Evolutionary conservation across 176 grass and related monocot genomes (phyloP).

Genomic region (Musa beccarii): DNA sequence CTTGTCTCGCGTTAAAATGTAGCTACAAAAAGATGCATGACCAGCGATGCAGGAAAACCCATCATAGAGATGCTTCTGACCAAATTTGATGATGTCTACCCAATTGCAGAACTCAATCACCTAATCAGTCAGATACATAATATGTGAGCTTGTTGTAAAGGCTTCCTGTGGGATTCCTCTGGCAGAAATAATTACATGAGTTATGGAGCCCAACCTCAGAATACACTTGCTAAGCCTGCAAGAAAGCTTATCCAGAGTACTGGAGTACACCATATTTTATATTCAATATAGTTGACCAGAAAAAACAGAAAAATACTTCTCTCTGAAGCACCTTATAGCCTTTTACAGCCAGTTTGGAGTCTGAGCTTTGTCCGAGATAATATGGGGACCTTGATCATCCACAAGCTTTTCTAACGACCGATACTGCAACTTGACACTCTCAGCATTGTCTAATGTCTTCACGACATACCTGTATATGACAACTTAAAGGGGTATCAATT

Average conservation of each 20-base stretch:
- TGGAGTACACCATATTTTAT: neutral
- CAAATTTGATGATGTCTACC: neutral
- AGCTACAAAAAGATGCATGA: neutral
- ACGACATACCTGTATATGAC: slow-evolving; percentile 55
- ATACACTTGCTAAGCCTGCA: neutral
- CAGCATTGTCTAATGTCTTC: slow-evolving; percentile 79
- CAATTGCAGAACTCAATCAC: neutral
- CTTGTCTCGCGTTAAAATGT: neutral
- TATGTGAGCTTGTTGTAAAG: neutral
- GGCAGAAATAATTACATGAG: neutral
- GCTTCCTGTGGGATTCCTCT: neutral
- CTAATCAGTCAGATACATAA: neutral
- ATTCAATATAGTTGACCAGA: neutral
- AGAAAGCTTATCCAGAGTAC: neutral
- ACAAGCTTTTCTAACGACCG: slow-evolving; percentile 47
- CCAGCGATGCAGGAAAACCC: neutral
- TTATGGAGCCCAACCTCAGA: neutral
- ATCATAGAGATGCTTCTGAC: neutral
- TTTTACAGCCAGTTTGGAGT: slow-evolving; percentile 34
- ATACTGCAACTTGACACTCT: slow-evolving; percentile 64
- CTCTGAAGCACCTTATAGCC: neutral
- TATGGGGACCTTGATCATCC: slow-evolving; percentile 9
- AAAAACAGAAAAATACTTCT: neutral
- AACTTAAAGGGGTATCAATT: neutral
- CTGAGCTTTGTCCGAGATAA: slow-evolving; percentile 21